These are phyloP conservation scores for Tolypocladium amazonense DNA, from an alignment of 2,329 filamentous ascomycete genomes.

Conservation along the genomic window DNA sequence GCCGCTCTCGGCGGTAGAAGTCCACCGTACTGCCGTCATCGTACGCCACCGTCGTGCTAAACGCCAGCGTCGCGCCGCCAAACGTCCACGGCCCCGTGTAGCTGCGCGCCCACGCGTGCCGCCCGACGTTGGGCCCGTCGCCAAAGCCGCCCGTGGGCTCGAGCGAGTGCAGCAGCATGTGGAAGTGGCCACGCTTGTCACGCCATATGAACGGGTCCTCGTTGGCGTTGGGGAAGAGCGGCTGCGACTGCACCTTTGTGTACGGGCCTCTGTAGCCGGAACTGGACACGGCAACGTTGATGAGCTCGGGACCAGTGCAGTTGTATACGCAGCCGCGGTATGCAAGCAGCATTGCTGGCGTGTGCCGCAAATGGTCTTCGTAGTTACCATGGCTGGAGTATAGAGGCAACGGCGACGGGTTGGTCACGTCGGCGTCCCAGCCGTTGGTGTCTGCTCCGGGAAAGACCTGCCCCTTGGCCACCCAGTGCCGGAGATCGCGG, in stretches of 20 bases:
- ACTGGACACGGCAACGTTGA: not conserved
- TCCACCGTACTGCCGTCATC: conserved; percentile 6
- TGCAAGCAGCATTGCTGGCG: not conserved
- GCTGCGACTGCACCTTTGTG: conserved; percentile 6
- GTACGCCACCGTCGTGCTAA: not conserved
- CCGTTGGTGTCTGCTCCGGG: not conserved
- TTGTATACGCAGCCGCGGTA: not conserved
- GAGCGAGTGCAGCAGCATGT: conserved; percentile 20
- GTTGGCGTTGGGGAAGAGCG: conserved; percentile 7
- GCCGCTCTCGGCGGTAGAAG: conserved; percentile 33
- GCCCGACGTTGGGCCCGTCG: conserved; percentile 7
- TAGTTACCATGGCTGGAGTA: not conserved
- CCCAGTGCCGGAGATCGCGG: conserved; percentile 8
- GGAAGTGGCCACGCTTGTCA: conserved; percentile 20
- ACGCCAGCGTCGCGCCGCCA: not conserved
- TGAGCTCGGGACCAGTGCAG: not conserved
- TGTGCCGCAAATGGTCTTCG: not conserved
- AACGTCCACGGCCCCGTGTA: not conserved
- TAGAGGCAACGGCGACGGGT: not conserved
- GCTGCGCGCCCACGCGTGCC: not conserved
- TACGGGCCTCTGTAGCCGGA: conserved; percentile 7
- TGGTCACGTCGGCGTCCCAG: not conserved
- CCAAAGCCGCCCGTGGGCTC: conserved; percentile 15
- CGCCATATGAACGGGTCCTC: conserved; percentile 23
- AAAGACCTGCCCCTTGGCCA: conserved; percentile 7